Evolutionary conservation across 2,329 filamentous ascomycete species (phyloP), one percentile per base, ranked within the genome.

Genomic region (Fusarium nanum): DNA sequence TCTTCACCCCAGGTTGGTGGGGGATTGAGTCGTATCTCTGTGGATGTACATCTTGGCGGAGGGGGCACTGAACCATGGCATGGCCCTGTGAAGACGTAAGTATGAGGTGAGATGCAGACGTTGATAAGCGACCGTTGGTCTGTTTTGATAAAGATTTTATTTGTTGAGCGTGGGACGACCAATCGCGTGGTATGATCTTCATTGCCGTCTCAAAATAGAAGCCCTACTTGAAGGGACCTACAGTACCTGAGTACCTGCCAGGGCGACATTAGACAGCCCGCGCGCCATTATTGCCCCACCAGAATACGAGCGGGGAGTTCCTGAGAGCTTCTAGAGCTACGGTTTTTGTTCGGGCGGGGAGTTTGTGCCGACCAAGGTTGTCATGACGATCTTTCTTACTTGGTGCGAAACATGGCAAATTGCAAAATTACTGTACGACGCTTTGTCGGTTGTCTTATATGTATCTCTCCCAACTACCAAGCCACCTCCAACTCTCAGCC

Each of bases 401-500:
- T 55, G 56, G n/a, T 62, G 63, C 55, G 54, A 48, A 40, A 44
- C 56, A 60, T 37, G 16, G 27, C 52, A 25, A 54, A 32, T 47
- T 16, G 45, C 34, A 54, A 32, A 37, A 42, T 20, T 47, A 44
- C 56, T 62, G 60, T 46, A 55, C 61, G 56, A 57, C 11, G 3
- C 52, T 55, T 59, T 61, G 49, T 80, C 58, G 49, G 25, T 46
- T 27, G 53, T 56, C 56, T 72, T 75, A 79, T 56, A 75, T 73
- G 64, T 78, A 77, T 60, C 76, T 75, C 56, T 84, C 82, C 90
- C 91, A 93, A 76, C 90, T 92, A 6, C 91, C 91, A 74, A 92
- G 77, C 89, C 90, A 92, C 75, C 90, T 85, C 83, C 86, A 91
- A 48, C 81, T 84, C 78, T 87, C 82, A n/a, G 89, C 88, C 67